Percentiles rank a stretch among this genome's conserved stretches.
Evolutionary conservation across 768 basidiomycete genomes (phyloP).

Genomic region (Leccinum variicolor): DNA sequence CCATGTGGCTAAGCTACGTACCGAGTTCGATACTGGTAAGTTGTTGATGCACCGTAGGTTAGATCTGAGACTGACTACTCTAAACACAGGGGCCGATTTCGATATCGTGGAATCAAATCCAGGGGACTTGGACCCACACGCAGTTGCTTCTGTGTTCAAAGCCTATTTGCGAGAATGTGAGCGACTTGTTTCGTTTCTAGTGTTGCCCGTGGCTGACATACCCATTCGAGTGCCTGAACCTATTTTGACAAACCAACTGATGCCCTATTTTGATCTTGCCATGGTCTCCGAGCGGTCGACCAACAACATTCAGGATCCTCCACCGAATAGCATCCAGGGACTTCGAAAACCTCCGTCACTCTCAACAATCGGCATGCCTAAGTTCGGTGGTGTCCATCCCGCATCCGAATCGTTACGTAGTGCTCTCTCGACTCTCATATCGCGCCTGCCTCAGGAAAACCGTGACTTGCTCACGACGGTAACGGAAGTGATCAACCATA

Average conservation of each 20-base stretch:
- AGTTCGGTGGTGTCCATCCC: constrained; percentile 55
- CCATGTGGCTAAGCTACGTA: constrained; percentile 70
- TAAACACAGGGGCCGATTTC: constrained; percentile 71
- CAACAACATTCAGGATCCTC: constrained; percentile 28
- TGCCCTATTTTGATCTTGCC: constrained; percentile 77
- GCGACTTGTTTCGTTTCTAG: constrained; percentile 30
- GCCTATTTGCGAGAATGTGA: constrained; percentile 88
- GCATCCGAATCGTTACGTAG: constrained; percentile 57
- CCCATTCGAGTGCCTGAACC: constrained; percentile 74
- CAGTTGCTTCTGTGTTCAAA: constrained; percentile 91
- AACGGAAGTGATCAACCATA: constrained; percentile 73
- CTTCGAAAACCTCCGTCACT: constrained; percentile 78
- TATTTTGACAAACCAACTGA: constrained; percentile 69
- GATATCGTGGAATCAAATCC: constrained; percentile 76
- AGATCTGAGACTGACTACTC: constrained; percentile 3
- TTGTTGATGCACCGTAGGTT: constrained; percentile 8
- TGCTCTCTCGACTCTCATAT: constrained; percentile 60
- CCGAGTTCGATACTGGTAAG: constrained; percentile 79
- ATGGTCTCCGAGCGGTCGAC: constrained; percentile 51
- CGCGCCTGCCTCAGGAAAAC: constrained; percentile 73
- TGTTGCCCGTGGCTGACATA: constrained; percentile 4
- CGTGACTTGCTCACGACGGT: constrained; percentile 83
- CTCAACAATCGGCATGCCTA: constrained; percentile 74
- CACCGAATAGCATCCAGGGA: constrained; percentile 35
- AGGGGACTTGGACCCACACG: constrained; percentile 90